phyloP scores from a whole-genome alignment of 2,329 filamentous ascomycete genomes.

The Trichoderma citrinoviride region DNA sequence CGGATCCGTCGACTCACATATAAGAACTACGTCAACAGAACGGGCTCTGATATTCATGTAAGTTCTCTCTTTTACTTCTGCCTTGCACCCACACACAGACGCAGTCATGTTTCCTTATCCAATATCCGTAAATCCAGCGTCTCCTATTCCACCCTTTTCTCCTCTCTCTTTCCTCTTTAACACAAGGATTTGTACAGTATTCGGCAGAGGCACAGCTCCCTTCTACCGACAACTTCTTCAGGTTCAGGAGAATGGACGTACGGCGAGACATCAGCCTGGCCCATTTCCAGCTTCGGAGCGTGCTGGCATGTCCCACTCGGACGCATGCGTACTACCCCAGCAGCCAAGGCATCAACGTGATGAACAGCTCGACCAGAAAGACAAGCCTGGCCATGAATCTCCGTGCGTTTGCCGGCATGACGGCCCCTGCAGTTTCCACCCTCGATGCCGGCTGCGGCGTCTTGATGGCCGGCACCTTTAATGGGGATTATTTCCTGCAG shows the following conservation, averaged over 20 bases:
- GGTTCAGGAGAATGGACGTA: constrained; percentile 57
- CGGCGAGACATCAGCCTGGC: constrained; percentile 52
- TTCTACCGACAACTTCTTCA: constrained; percentile 51
- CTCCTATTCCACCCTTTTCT: not conserved
- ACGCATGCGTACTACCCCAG: constrained; percentile 58
- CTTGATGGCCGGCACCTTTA: constrained; percentile 59
- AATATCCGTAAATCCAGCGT: too few species aligned
- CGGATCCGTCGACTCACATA: constrained; percentile 49
- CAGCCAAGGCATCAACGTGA: constrained; percentile 47
- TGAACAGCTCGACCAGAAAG: constrained; percentile 50
- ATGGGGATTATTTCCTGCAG: constrained; percentile 53
- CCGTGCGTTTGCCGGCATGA: constrained; percentile 36
- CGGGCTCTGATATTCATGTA: constrained; percentile 43
- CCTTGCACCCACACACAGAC: not conserved
- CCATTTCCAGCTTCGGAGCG: constrained; percentile 66
- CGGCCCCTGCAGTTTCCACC: constrained; percentile 46
- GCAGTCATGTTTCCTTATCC: too few species aligned
- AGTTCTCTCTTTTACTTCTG: not conserved
- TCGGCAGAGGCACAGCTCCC: constrained; percentile 34
- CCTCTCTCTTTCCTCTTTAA: not conserved
- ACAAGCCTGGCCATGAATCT: constrained; percentile 47
- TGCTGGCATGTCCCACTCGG: constrained; percentile 56
- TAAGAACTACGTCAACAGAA: constrained; percentile 57
- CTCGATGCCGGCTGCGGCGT: constrained; percentile 52
- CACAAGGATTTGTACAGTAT: not conserved